A percentile compares a stretch with the other conserved stretches of the same genome.
Evolutionary conservation across 129 eudicot species (phyloP).

Genomic region (Escallonia rubra): DNA sequence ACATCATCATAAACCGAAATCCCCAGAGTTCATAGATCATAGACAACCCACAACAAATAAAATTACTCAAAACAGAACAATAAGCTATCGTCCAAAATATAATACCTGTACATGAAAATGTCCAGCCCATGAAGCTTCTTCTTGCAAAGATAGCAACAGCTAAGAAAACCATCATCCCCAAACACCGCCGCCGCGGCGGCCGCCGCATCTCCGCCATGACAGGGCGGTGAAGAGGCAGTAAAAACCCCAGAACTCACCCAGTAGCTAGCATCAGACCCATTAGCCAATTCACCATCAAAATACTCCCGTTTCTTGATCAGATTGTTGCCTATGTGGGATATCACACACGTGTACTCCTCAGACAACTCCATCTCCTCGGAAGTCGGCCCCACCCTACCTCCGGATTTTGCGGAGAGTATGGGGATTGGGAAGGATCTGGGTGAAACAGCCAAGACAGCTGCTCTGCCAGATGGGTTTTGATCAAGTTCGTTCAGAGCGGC

Average conservation of each 20-base stretch:
- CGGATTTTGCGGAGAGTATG: constrained; percentile 20
- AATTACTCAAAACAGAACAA: too few species aligned
- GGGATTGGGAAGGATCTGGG: constrained; percentile 63
- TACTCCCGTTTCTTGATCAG: constrained; percentile 62
- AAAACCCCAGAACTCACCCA: constrained; percentile 32
- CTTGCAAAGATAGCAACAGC: constrained; percentile 57
- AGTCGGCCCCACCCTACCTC: constrained; percentile 10
- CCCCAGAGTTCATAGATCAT: too few species aligned
- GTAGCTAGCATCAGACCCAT: constrained; percentile 14
- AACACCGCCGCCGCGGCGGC: constrained; percentile 20
- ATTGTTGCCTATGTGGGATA: constrained; percentile 63
- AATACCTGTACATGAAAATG: constrained; percentile 81
- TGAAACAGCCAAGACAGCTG: constrained; percentile 43
- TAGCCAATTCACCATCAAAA: constrained; percentile 43
- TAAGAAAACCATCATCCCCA: constrained; percentile 51
- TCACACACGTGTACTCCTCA: constrained; percentile 83
- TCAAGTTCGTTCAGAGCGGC: constrained; percentile 48
- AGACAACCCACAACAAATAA: too few species aligned
- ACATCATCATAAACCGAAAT: background rate
- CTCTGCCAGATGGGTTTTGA: constrained; percentile 16
- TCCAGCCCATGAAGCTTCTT: constrained; percentile 82
- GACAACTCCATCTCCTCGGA: constrained; percentile 46
- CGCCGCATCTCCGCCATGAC: constrained; percentile 15
- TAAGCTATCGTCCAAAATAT: background rate
- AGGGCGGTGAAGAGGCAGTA: constrained; percentile 34